phyloP scores from a whole-genome alignment of 2,329 filamentous ascomycete species.

The Magnaporthiopsis poae region DNA sequence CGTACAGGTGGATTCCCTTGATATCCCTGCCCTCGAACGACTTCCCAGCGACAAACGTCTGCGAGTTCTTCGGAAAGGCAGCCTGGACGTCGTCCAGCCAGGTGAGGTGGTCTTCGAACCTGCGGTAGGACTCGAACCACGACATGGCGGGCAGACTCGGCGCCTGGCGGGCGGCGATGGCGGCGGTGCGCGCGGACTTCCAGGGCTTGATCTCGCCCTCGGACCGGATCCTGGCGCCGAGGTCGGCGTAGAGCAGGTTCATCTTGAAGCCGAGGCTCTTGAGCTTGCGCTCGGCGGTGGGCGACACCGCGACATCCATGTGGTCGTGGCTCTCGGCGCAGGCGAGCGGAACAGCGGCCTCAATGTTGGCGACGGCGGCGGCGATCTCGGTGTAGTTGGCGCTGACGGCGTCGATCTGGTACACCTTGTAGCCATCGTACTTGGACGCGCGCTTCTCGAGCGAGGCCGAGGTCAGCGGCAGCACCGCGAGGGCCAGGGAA shows the following conservation, averaged over 20 bases:
- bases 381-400: constrained; percentile 22
- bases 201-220: constrained; percentile 24
- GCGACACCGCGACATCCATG: constrained; percentile 31
- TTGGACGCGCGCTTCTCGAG: constrained; percentile 57
- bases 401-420: constrained; percentile 28
- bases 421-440: constrained; percentile 36
- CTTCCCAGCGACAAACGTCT: constrained; percentile 35
- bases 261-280: constrained; percentile 15
- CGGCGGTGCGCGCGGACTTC: constrained; percentile 16
- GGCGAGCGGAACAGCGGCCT: constrained; percentile 23
- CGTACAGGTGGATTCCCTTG: constrained; percentile 48
- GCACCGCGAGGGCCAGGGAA: background rate
- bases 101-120: constrained; percentile 40
- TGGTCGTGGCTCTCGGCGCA: constrained; percentile 16
- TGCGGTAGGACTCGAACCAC: constrained; percentile 47
- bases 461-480: constrained; percentile 42
- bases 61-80: constrained; percentile 34
- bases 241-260: constrained; percentile 27
- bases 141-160: constrained; percentile 23
- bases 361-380: constrained; percentile 23
- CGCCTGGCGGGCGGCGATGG: constrained; percentile 6
- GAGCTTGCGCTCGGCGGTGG: constrained; percentile 25
- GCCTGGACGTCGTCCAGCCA: constrained; percentile 38
- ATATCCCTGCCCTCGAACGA: constrained; percentile 42
- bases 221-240: constrained; percentile 28